Percentiles rank a stretch among this genome's conserved stretches.
phyloP scores from a whole-genome alignment of 441 rosid genomes.

The Jatropha podagrica region DNA sequence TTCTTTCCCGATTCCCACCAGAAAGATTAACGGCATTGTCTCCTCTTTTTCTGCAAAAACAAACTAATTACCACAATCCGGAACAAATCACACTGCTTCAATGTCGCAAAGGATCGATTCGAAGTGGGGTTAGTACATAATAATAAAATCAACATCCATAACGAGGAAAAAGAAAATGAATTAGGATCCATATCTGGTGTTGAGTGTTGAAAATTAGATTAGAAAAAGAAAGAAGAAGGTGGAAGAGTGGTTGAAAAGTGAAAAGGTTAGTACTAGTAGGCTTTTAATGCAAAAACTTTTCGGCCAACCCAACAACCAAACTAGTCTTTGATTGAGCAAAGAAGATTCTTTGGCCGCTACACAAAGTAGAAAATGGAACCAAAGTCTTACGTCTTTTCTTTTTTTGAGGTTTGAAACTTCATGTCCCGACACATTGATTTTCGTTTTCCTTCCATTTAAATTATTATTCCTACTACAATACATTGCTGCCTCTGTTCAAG shows the following conservation, averaged over 20 bases:
- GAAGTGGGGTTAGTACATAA: too few relatives aligned
- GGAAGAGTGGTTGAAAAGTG: conserved; percentile 53
- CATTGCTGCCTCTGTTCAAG: neutral
- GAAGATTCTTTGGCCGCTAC: conserved; percentile 47
- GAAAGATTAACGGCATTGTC: conserved; percentile 23
- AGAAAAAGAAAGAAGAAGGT: neutral
- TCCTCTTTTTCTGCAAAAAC: conserved; percentile 21
- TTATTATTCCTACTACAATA: neutral
- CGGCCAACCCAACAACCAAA: too few relatives aligned
- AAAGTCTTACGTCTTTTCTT: conserved; percentile 19
- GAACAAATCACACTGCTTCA: neutral
- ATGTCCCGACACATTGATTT: conserved; percentile 33
- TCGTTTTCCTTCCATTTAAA: conserved; percentile 23
- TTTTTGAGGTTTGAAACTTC: conserved; percentile 7
- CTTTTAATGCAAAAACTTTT: conserved; percentile 21
- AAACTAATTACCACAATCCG: neutral
- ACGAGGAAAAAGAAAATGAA: neutral
- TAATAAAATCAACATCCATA: too few relatives aligned
- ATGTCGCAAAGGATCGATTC: neutral
- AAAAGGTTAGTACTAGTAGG: conserved; percentile 22
- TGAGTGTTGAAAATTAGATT: neutral
- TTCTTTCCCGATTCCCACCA: conserved; percentile 34
- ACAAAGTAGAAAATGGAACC: conserved; percentile 38
- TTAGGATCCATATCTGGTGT: neutral
- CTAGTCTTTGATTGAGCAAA: conserved; percentile 19